phyloP scores from a whole-genome alignment of 495 filamentous ascomycete species.

The Sabuloglossum arenarium region DNA sequence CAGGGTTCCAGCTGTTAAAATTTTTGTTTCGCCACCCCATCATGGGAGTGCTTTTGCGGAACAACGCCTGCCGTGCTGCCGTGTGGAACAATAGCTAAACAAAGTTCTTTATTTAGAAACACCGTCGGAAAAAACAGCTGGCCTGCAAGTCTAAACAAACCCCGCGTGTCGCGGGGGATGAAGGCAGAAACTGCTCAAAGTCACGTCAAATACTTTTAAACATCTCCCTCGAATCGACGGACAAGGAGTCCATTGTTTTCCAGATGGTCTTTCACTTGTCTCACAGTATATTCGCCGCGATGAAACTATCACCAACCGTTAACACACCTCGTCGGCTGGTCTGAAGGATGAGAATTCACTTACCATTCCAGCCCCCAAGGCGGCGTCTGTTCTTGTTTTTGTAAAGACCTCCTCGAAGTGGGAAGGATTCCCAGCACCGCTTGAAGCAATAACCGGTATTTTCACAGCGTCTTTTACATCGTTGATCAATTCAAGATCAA shows the following conservation, averaged over 20 bases:
- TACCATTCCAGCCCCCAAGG: constrained; percentile 85
- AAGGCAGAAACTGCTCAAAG: no score
- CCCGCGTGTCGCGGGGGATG: no score
- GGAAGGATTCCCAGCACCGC: constrained; percentile 70
- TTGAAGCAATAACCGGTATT: constrained; percentile 91
- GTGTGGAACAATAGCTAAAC: no score
- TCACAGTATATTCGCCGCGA: constrained; percentile 81
- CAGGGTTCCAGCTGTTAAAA: no score
- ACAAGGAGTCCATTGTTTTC: constrained; percentile 50
- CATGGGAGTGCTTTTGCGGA: no score
- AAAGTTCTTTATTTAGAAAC: no score
- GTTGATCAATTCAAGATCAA: constrained; percentile 78
- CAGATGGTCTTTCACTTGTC: constrained; percentile 77
- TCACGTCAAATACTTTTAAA: constrained; percentile 8
- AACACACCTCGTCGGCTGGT: constrained; percentile 7
- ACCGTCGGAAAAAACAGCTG: no score
- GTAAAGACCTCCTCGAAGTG: constrained; percentile 88
- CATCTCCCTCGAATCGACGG: constrained; percentile 42
- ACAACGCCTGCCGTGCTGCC: no score
- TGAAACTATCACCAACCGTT: constrained; percentile 41
- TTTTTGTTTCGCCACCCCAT: no score
- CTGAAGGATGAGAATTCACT: constrained; percentile 17
- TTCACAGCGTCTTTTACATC: constrained; percentile 65
- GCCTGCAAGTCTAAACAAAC: no score
- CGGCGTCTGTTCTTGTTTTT: constrained; percentile 73